Base-by-base conservation (phyloP, 2,329 filamentous ascomycete species). In the Epichloe baconii region DNA sequence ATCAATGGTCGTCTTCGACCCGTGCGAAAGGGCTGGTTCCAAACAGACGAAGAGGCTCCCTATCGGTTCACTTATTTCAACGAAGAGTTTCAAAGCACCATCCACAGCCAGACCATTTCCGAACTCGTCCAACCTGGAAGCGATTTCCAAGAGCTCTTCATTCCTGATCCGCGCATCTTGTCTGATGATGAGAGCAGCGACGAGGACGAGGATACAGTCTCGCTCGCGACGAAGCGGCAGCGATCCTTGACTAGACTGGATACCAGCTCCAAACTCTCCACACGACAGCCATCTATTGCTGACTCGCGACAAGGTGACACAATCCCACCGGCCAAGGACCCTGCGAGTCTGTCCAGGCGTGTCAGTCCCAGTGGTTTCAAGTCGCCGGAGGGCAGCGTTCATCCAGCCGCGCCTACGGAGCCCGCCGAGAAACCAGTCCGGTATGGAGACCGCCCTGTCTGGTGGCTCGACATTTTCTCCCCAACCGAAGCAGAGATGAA, bases 31-130 rank as follows among this genome's bases (percentile, higher is more conserved):
- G 79, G 79, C 14, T 98, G 91, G 91, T 91, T 88, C 64, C 80
- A 85, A 40, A 82, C 87, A 49, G 87, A 93, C 56, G 90, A 95
- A 54, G 91, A 96, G 57, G 82, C 85, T 0, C 93, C 93, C 0
- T 97, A 94, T 65, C 80, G 93, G 26, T 98, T 96, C 66, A 97
- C 93, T 0, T 98, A 98, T 67, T 98, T 98, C 75, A 97, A 97
- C 66, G 93, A 97, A 64, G 88, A 95, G 56, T 88, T 97, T 51
- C 85, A 88, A 61, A 94, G 87, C 66, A 98, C 93, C 0, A 94
- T 98, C 55, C 93, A 98, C 67, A 93, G 89, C 54, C 88, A 95
- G 66, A 93, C 86, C 0, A 95, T 98, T 52, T 95, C 89, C 2
- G 93, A 96, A 64, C 77, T 98, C 19, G 78, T 94, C 8, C 89